These are phyloP conservation scores for Trichoderma reesei DNA, from an alignment of 495 filamentous ascomycete genomes.

Conservation along the genomic window DNA sequence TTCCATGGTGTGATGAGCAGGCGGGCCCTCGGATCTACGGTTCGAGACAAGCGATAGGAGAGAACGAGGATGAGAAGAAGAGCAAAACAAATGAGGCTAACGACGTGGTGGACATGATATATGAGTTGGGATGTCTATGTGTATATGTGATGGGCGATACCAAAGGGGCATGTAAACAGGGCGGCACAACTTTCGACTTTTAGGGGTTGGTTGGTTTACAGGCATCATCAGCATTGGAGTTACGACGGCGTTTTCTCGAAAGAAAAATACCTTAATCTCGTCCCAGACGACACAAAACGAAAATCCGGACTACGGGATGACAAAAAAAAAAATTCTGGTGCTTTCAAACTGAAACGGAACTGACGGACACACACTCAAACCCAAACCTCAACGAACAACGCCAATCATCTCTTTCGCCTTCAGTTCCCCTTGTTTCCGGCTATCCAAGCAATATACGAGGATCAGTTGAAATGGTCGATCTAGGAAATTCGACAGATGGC, in stretches of 20 bases:
- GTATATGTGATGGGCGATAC: conserved; percentile 9
- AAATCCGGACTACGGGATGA: background rate
- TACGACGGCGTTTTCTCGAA: conserved; percentile 4
- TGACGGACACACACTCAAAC: background rate
- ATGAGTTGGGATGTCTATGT: background rate
- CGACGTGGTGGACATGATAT: background rate
- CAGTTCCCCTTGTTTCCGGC: too few species aligned
- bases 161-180: conserved; percentile 7
- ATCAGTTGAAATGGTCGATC: too few species aligned
- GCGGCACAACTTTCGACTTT: conserved; percentile 3
- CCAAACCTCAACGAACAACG: background rate
- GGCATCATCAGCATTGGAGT: conserved; percentile 7
- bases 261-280: conserved; percentile 1
- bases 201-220: conserved; percentile 1
- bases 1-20: conserved; percentile 33
- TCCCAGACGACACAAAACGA: background rate
- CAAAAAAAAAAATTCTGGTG: background rate
- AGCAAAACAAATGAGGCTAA: background rate
- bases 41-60: background rate
- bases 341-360: background rate
- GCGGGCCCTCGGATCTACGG: too few species aligned
- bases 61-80: background rate
- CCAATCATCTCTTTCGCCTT: too few species aligned
- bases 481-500: background rate
- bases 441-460: too few species aligned